Conservation (phyloP, 371 early-diverging fungal genomes). For the Saksenaea oblongispora region DNA sequence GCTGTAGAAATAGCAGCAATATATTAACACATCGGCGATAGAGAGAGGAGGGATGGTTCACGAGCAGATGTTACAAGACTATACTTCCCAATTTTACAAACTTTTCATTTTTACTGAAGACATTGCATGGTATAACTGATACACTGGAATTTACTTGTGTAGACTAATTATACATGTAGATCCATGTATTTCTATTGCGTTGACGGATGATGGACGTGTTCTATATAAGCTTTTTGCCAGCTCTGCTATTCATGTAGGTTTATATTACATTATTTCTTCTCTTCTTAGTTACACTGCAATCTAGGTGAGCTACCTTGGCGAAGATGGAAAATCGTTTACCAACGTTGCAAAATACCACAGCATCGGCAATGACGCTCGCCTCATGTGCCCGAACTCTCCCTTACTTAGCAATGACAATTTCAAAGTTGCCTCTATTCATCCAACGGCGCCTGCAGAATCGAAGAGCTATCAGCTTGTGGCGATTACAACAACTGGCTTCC, state of each 20-base stretch:
- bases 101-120: constrained; percentile 12
- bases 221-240: constrained; percentile 42
- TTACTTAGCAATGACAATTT: constrained; percentile 40
- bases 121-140: constrained; percentile 10
- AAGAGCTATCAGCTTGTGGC: constrained; percentile 65
- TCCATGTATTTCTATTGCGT: constrained; percentile 57
- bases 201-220: constrained; percentile 52
- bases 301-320: constrained; percentile 52
- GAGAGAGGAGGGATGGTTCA: constrained; percentile 85
- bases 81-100: constrained; percentile 15
- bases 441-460: constrained; percentile 61
- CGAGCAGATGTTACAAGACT: constrained; percentile 71
- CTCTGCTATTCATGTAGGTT: constrained; percentile 66
- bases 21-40: not conserved
- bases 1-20: not conserved
- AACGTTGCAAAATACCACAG: constrained; percentile 20
- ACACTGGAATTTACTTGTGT: not conserved
- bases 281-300: constrained; percentile 18
- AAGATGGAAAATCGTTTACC: constrained; percentile 20
- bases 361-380: constrained; percentile 35
- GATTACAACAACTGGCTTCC: constrained; percentile 67
- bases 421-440: constrained; percentile 66
- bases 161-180: constrained; percentile 23
- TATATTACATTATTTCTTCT: not conserved
- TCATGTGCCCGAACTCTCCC: constrained; percentile 40